Evolutionary conservation across 108 stramenopile genomes (phyloP).

Genomic region (Asterionellopsis glacialis): DNA sequence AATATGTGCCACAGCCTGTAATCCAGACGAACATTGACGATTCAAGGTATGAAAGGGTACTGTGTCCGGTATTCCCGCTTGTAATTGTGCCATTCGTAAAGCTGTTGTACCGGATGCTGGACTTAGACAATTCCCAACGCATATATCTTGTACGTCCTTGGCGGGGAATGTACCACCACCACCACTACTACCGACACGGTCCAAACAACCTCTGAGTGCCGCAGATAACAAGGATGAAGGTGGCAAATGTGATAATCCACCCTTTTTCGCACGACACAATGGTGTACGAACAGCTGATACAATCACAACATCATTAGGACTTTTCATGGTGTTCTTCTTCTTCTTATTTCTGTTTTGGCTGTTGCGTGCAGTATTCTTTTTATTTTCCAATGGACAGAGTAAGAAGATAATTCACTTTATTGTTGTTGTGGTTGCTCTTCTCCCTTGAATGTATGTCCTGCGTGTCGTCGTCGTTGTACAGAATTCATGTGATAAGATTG

Average conservation of each 20-base stretch:
- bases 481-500: too few species aligned
- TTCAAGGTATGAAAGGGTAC: conserved; percentile 78
- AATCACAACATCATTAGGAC: conserved; percentile 72
- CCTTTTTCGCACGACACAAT: conserved; percentile 72
- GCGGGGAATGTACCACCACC: too few species aligned
- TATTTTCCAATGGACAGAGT: too few species aligned
- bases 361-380: too few species aligned
- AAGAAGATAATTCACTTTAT: too few species aligned
- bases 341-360: not conserved
- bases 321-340: not conserved
- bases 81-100: conserved; percentile 89
- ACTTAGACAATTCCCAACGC: conserved; percentile 90
- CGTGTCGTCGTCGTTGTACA: too few species aligned
- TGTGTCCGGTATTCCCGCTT: conserved; percentile 72
- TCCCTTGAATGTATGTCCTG: too few species aligned
- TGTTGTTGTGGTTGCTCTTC: too few species aligned
- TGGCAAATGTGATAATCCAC: conserved; percentile 59
- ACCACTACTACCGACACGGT: conserved; percentile 6
- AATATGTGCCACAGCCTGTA: conserved; percentile 90
- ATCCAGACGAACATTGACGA: conserved; percentile 93
- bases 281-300: conserved; percentile 83
- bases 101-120: conserved; percentile 85
- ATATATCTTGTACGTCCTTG: conserved; percentile 70
- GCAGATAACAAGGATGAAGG: conserved; percentile 69
- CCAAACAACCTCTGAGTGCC: conserved; percentile 39